Evolutionary conservation across 2,329 filamentous ascomycete species (phyloP).

Genomic region (Trichoderma aggressivum): DNA sequence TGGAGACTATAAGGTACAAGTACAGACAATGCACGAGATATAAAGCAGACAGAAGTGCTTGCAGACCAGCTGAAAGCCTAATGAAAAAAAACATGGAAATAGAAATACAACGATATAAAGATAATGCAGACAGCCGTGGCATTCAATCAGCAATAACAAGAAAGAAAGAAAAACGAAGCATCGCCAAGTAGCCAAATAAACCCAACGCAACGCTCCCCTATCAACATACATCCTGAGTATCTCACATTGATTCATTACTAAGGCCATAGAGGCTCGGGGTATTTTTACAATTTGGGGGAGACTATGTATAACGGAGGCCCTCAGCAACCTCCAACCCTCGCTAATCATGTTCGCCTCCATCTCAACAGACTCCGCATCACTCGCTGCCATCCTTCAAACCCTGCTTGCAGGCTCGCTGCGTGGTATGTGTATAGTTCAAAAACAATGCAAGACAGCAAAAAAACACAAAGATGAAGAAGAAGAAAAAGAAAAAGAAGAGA

Average conservation of each 20-base stretch:
- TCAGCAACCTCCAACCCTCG: slow-evolving; percentile 27
- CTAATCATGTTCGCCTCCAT: slow-evolving; percentile 28
- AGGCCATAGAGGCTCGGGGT: slow-evolving; percentile 20
- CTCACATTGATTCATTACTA: slow-evolving; percentile 19
- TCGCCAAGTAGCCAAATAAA: slow-evolving; percentile 1
- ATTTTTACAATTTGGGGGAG: slow-evolving; percentile 33
- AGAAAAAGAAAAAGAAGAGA: background rate
- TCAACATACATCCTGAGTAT: slow-evolving; percentile 14
- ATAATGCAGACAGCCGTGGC: background rate
- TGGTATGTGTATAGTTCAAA: slow-evolving; percentile 36
- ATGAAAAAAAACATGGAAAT: background rate
- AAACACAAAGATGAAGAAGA: background rate
- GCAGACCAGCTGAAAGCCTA: background rate
- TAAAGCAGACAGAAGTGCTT: background rate
- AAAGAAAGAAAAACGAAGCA: background rate
- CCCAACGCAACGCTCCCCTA: slow-evolving; percentile 1
- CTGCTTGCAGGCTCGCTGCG: slow-evolving; percentile 34
- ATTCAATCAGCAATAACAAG: background rate
- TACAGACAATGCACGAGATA: background rate
- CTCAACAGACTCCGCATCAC: slow-evolving; percentile 25
- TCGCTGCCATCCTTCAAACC: slow-evolving; percentile 23
- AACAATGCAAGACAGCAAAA: slow-evolving; percentile 24
- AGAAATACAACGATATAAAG: background rate
- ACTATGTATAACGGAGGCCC: slow-evolving; percentile 32
- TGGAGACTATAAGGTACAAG: background rate